A percentile compares a stretch with the other conserved stretches of the same genome.
Evolutionary conservation across 2,329 filamentous ascomycete genomes (phyloP).

Genomic region (Ramularia endophylla): DNA sequence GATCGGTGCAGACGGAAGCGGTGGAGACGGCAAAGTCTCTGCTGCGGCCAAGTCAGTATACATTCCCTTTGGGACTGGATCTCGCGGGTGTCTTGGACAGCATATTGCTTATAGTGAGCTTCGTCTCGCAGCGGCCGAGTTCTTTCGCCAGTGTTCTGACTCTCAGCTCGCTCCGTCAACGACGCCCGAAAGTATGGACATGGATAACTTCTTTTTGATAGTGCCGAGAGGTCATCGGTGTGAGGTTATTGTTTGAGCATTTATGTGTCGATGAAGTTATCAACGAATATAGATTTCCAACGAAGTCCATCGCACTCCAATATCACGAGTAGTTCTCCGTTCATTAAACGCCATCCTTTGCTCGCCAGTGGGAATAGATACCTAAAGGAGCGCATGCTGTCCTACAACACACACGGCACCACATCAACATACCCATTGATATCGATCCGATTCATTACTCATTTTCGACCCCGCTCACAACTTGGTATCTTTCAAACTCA

Average conservation of each 20-base stretch:
- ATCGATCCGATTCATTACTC: too few species aligned
- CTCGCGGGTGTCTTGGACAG: conserved; percentile 25
- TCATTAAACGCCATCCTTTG: too few species aligned
- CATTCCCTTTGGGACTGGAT: conserved; percentile 26
- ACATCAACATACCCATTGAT: too few species aligned
- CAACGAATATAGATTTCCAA: too few species aligned
- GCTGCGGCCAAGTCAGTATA: conserved; percentile 21
- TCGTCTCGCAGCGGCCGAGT: conserved; percentile 22
- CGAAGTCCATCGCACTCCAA: too few species aligned
- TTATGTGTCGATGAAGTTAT: conserved; percentile 6
- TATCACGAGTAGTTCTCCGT: too few species aligned
- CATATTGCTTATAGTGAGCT: conserved; percentile 30
- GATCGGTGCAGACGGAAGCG: conserved; percentile 5
- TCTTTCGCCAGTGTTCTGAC: conserved; percentile 22
- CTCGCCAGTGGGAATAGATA: too few species aligned
- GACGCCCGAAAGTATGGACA: conserved; percentile 25
- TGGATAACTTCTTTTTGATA: conserved; percentile 31
- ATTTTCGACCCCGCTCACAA: too few species aligned
- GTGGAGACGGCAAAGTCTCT: conserved; percentile 6
- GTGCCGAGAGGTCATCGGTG: conserved; percentile 25
- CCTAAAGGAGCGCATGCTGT: too few species aligned
- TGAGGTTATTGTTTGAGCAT: conserved; percentile 15
- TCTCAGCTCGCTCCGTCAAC: conserved; percentile 19
- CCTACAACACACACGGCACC: too few species aligned
- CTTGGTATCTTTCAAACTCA: too few species aligned